These are phyloP conservation scores for Diophrys appendiculata DNA, from an alignment of 73 alveolate species.

Conservation along the genomic window DNA sequence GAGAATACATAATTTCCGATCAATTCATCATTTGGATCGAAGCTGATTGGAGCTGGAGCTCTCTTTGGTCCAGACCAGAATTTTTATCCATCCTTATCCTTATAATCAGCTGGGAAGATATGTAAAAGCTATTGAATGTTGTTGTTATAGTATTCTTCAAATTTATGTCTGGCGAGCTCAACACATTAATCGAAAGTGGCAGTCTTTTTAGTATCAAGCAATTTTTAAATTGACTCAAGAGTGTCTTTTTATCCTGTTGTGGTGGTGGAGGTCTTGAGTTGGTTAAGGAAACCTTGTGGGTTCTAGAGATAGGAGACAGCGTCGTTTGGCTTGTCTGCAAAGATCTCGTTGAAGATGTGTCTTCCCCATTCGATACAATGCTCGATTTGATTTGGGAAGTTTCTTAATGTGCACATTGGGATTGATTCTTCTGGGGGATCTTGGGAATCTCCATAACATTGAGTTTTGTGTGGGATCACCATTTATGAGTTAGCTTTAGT, in stretches of 20 bases:
- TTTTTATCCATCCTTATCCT: slow-evolving; percentile 89
- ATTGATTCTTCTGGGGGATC: slow-evolving; percentile 98
- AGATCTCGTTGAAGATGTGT: slow-evolving; percentile 92
- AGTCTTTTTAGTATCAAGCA: slow-evolving; percentile 64
- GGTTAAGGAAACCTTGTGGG: slow-evolving; percentile 67
- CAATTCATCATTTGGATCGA: slow-evolving; percentile 72
- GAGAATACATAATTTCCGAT: slow-evolving; percentile 78
- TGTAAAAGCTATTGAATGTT: slow-evolving; percentile 81
- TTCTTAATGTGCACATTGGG: slow-evolving; percentile 98
- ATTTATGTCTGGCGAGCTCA: slow-evolving; percentile 73
- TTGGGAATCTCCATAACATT: slow-evolving; percentile 91
- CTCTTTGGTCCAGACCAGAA: slow-evolving; percentile 99
- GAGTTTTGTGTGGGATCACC: slow-evolving; percentile 87
- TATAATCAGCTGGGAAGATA: slow-evolving; percentile 97
- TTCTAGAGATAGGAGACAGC: slow-evolving; percentile 79
- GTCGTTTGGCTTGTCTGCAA: slow-evolving; percentile 93
- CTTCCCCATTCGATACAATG: slow-evolving; percentile 99
- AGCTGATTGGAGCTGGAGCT: slow-evolving; percentile 92
- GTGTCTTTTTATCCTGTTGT: slow-evolving; percentile 75
- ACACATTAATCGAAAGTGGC: slow-evolving; percentile 77
- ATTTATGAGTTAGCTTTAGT: slow-evolving; percentile 92
- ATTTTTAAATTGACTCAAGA: slow-evolving; percentile 73
- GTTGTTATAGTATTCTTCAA: slow-evolving; percentile 77
- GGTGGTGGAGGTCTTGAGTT: slow-evolving; percentile 65
- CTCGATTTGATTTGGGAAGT: slow-evolving; percentile 98